These are phyloP conservation scores for Aureobasidium sp. DNA, from an alignment of 2,329 filamentous ascomycete species.

Conservation along the genomic window DNA sequence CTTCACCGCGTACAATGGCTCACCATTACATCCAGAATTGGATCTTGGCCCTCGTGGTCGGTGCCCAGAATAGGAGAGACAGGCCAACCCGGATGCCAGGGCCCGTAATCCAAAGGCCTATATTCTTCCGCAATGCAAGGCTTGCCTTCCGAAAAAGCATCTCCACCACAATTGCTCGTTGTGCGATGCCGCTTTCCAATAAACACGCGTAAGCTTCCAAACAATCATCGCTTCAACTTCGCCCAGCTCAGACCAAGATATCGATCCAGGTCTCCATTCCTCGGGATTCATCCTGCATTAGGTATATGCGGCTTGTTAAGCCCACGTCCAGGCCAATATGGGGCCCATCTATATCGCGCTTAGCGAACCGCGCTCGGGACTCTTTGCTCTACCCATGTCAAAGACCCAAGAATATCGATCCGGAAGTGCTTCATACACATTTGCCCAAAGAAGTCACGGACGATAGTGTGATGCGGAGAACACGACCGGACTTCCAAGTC, in stretches of 20 bases:
- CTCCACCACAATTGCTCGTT: neutral
- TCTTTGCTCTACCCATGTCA: constrained; percentile 1
- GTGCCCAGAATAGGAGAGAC: neutral
- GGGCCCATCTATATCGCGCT: constrained; percentile 5
- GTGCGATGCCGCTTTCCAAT: constrained; percentile 6
- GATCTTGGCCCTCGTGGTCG: constrained; percentile 2
- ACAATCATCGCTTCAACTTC: neutral
- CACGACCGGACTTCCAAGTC: neutral
- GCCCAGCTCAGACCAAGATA: neutral
- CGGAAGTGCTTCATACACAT: neutral
- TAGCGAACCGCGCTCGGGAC: constrained; percentile 4
- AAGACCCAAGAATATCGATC: neutral
- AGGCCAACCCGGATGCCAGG: neutral
- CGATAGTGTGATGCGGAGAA: constrained; percentile 4
- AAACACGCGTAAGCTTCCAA: constrained; percentile 8
- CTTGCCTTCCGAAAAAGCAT: neutral
- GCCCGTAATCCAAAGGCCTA: neutral
- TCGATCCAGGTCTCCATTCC: constrained; percentile 2
- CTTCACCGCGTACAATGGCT: neutral
- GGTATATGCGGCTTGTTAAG: neutral
- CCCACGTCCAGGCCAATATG: constrained; percentile 6
- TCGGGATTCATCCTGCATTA: constrained; percentile 1
- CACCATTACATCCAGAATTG: neutral
- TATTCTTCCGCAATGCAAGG: neutral
- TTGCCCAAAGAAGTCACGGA: neutral